These are phyloP conservation scores for Saposhnikovia divaricata DNA, from an alignment of 129 eudicot species.

Conservation along the genomic window DNA sequence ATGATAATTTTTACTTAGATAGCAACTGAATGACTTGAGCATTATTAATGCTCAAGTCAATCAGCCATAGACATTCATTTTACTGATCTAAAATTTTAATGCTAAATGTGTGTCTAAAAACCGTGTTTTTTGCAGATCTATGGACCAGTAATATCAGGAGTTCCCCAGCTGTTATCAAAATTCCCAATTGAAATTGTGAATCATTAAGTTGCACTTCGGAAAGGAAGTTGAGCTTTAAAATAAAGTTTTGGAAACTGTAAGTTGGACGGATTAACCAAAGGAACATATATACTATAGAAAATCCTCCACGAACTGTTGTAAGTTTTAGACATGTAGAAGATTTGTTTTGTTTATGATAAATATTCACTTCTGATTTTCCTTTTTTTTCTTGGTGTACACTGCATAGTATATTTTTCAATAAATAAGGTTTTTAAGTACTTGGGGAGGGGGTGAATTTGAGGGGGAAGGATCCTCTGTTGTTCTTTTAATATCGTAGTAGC, in stretches of 20 bases:
- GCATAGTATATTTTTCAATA: not conserved
- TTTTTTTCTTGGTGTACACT: not conserved
- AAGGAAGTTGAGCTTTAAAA: not conserved
- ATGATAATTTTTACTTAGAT: not conserved
- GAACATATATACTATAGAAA: not conserved
- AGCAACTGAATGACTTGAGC: not conserved
- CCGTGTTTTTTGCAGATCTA: constrained; percentile 42
- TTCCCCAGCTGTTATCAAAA: constrained; percentile 76
- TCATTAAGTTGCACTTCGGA: constrained; percentile 14
- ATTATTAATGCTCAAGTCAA: not conserved
- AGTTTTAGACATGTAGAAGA: not conserved
- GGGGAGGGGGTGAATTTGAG: not conserved
- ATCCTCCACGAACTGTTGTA: not conserved
- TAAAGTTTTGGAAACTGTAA: not conserved
- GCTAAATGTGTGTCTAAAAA: constrained; percentile 6
- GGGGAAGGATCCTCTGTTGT: not conserved
- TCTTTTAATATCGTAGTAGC: not conserved
- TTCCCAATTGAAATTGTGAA: constrained; percentile 50
- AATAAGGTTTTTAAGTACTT: not conserved
- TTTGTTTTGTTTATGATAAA: not conserved
- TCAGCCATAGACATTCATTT: not conserved
- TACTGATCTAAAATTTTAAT: not conserved
- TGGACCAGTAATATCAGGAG: constrained; percentile 67
- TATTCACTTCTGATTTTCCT: not conserved
- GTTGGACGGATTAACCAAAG: not conserved